Base-by-base conservation (phyloP, 2,329 filamentous ascomycete genomes). In the Magnaporthiopsis poae region DNA sequence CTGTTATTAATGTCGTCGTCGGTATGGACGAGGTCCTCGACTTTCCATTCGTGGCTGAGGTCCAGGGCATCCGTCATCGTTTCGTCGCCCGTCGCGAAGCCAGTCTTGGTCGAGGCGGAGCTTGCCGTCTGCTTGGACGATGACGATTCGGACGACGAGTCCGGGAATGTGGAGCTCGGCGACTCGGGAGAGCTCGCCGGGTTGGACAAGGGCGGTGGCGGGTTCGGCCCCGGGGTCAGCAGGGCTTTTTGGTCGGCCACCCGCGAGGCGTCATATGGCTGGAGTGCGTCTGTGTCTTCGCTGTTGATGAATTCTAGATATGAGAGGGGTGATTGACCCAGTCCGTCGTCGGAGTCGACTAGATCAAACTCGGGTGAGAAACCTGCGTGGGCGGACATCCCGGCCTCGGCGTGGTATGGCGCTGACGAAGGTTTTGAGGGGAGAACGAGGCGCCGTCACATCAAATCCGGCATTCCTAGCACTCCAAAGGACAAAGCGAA, bases 51-150 rank as follows among this genome's bases (percentile, higher is more conserved):
- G 70, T 76, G 74, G 73, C 77, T 78, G 56, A 75, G 71, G 64
- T 78, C 77, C 62, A 75, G 72, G 60, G 75, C 76, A 69, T 80
- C 77, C 64, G 75, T 75, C 77, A 82, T 81, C 71, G 77, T 77
- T 52, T 77, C 69, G 72, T 83, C 81, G 64, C 74, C 75, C 33
- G 76, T 70, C 56, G 77, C 77, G 67, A 77, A 73, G 39, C 74
- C 77, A 27, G 79, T 78, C 69, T 81, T 80, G 21, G 79, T 79
- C 8, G 81, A 82, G 27, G 77, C 77, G 1, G 79, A 80, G 69
- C 80, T 81, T 21, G 77, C 76, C 52, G 81, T 78, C 66, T 79
- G 76, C 72, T 83, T 83, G 39, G 80, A 82, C 59, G 78, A 78
- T 15, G 64, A 65, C 9, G 64, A 65, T 12, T 65, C 64, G n/a